A percentile compares a stretch with the other conserved stretches of the same genome.
phyloP scores from a whole-genome alignment of 2,329 filamentous ascomycete genomes.

The Alternaria viburni region DNA sequence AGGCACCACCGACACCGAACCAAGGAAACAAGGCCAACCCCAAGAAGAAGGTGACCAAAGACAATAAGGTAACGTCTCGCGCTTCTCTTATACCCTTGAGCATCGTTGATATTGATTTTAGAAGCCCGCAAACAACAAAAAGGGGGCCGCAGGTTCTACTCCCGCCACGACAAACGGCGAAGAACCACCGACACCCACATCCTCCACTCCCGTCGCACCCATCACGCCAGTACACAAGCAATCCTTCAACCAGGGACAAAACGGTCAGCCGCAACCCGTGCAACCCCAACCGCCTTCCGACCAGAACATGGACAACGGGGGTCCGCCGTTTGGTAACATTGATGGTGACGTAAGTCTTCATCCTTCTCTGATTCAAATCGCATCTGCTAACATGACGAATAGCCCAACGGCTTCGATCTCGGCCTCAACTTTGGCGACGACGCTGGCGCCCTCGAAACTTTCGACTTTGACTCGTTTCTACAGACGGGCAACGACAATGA shows the following conservation, averaged over 20 bases:
- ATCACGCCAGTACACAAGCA: conserved; percentile 54
- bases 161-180: conserved; percentile 53
- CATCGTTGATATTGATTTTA: conserved; percentile 47
- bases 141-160: conserved; percentile 48
- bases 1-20: conserved; percentile 76
- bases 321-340: conserved; percentile 50
- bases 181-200: conserved; percentile 56
- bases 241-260: conserved; percentile 45
- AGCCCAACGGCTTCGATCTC: conserved; percentile 46
- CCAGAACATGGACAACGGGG: conserved; percentile 44
- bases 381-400: conserved; percentile 15
- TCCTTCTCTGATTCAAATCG: no score
- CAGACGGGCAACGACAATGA: conserved; percentile 60
- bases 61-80: conserved; percentile 69
- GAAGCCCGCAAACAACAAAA: conserved; percentile 50
- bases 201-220: conserved; percentile 56
- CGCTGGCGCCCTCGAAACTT: conserved; percentile 70
- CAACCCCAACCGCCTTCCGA: conserved; percentile 43
- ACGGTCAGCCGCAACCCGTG: conserved; percentile 40
- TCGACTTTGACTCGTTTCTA: conserved; percentile 72
- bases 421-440: conserved; percentile 55
- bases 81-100: conserved; percentile 22
- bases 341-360: conserved; percentile 41
- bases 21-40: conserved; percentile 75
- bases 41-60: conserved; percentile 75